These are phyloP conservation scores for Andalucia godoyi DNA, from an alignment of 78 protist species.

Conservation along the genomic window DNA sequence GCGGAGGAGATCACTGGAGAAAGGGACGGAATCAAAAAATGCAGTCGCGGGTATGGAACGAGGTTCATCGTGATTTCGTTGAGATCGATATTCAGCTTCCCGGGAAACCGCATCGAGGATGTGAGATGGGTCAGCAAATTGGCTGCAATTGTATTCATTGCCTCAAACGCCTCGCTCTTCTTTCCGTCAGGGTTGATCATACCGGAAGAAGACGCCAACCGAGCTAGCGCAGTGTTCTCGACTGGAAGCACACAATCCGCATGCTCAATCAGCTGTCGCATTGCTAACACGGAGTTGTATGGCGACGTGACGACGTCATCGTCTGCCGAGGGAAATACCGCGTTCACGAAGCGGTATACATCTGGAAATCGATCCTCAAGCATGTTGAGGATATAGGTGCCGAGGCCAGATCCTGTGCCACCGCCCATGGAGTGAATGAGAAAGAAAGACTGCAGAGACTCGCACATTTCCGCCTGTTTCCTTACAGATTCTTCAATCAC, in stretches of 20 bases:
- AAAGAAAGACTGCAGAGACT: conserved; percentile 50
- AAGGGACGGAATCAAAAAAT: conserved; percentile 42
- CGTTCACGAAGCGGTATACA: conserved; percentile 20
- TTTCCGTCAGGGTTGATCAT: background rate
- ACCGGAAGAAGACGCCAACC: background rate
- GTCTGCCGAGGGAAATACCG: conserved; percentile 42
- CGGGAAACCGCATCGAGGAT: conserved; percentile 34
- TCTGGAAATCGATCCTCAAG: conserved; percentile 42
- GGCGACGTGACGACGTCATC: conserved; percentile 69
- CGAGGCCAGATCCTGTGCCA: conserved; percentile 81
- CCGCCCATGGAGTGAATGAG: conserved; percentile 57
- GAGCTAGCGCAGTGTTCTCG: conserved; percentile 50
- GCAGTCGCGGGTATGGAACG: conserved; percentile 64
- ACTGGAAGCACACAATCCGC: conserved; percentile 52
- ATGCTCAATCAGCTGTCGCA: conserved; percentile 24
- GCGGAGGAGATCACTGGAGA: conserved; percentile 29
- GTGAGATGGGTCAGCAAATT: conserved; percentile 43
- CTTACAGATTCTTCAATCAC: conserved; percentile 17
- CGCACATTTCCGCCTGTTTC: conserved; percentile 36
- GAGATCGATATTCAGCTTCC: conserved; percentile 73
- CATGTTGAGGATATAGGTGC: conserved; percentile 25
- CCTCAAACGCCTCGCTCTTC: conserved; percentile 27
- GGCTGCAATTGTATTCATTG: conserved; percentile 64
- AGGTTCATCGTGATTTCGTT: conserved; percentile 67
- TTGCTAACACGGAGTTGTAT: conserved; percentile 32